Percentiles rank a stretch among this genome's conserved stretches.
These are phyloP conservation scores for Colletotrichum phormii DNA, from an alignment of 2,329 filamentous ascomycete species.

Conservation along the genomic window DNA sequence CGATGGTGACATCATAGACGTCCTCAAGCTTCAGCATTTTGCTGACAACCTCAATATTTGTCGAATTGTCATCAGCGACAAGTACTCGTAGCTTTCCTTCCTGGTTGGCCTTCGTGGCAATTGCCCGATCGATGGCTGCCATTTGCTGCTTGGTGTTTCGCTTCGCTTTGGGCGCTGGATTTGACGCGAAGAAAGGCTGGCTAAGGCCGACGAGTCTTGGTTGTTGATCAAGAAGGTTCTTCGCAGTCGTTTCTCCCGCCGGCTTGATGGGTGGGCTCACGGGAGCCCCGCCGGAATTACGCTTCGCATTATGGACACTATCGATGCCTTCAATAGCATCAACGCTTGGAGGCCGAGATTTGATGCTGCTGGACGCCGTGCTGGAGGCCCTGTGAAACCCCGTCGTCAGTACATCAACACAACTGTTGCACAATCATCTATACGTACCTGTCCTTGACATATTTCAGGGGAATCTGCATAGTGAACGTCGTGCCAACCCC, in stretches of 20 bases:
- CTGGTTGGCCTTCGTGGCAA: constrained; percentile 68
- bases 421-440: too few relatives aligned
- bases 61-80: constrained; percentile 79
- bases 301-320: constrained; percentile 30
- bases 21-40: constrained; percentile 80
- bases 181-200: constrained; percentile 80
- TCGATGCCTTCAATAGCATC: constrained; percentile 51
- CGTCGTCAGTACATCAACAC: constrained; percentile 5
- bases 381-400: constrained; percentile 57
- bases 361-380: constrained; percentile 65
- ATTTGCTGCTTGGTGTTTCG: constrained; percentile 68
- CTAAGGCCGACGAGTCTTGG: constrained; percentile 86
- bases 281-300: constrained; percentile 26
- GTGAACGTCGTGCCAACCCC: constrained; percentile 84
- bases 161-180: constrained; percentile 47
- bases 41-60: constrained; percentile 69
- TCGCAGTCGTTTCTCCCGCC: constrained; percentile 45
- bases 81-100: constrained; percentile 79
- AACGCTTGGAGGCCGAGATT: constrained; percentile 62
- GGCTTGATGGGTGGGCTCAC: constrained; percentile 30
- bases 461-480: constrained; percentile 84
- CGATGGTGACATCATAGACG: constrained; percentile 89
- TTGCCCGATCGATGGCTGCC: constrained; percentile 73
- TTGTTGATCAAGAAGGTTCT: constrained; percentile 71
- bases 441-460: constrained; percentile 75